phyloP scores from a whole-genome alignment of 495 filamentous ascomycete genomes.

The Penicillium crystallinum region DNA sequence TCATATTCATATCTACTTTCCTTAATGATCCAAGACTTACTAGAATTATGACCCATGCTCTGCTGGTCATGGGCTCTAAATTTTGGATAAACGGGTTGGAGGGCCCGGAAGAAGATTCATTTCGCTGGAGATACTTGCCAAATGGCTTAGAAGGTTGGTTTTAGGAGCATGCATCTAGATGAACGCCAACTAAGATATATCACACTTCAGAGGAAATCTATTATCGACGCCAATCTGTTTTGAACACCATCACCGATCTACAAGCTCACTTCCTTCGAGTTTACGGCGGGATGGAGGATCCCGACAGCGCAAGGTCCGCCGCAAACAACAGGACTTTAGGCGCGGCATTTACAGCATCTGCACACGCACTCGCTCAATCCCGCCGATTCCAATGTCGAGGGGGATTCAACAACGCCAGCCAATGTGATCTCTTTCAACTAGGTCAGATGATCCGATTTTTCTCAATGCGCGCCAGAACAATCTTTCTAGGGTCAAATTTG shows the following conservation, averaged over 20 bases:
- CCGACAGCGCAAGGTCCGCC: conserved; percentile 8
- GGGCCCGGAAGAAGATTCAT: conserved; percentile 20
- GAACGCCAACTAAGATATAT: neutral
- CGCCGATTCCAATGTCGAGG: conserved; percentile 62
- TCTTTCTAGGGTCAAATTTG: conserved; percentile 46
- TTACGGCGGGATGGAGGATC: conserved; percentile 49
- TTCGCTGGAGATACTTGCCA: conserved; percentile 71
- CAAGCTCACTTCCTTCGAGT: conserved; percentile 65
- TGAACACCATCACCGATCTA: conserved; percentile 72
- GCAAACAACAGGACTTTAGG: conserved; percentile 5
- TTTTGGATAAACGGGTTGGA: conserved; percentile 49
- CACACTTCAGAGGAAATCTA: conserved; percentile 61
- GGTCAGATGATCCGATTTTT: conserved; percentile 85
- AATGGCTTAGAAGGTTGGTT: conserved; percentile 65
- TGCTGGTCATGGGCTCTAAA: conserved; percentile 63
- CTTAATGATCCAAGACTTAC: conserved; percentile 22
- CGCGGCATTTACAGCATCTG: conserved; percentile 7
- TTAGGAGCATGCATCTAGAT: neutral
- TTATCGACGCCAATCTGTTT: conserved; percentile 60
- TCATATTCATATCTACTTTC: conserved; percentile 30
- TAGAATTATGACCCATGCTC: conserved; percentile 37
- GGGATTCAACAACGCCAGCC: conserved; percentile 66
- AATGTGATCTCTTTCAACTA: conserved; percentile 82
- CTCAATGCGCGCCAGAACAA: conserved; percentile 39
- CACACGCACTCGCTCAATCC: conserved; percentile 14